Evolutionary conservation across 352 stramenopile species (phyloP), one percentile per base, ranked within the genome.

Genomic region (Stramenopiles sp.): DNA sequence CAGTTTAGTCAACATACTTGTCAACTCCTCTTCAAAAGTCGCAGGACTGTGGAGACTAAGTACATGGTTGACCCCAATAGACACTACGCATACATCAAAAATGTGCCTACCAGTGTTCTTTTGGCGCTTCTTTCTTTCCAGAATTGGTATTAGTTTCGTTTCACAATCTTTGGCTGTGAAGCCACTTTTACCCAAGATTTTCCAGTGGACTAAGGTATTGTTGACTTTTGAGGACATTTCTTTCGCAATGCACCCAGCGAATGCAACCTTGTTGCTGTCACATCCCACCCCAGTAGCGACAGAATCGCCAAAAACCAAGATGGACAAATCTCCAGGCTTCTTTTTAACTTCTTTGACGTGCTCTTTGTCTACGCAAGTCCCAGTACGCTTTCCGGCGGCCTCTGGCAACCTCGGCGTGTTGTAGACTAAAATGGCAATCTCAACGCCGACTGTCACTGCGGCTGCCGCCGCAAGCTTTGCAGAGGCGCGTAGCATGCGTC

Each of bases 301-400:
- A 71, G 55, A 71, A 71, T 71, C 55, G 22, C 55, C 55, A 71
- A 71, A 71, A 71, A 71, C 27, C 55, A 71, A 71, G 27, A 71
- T 27, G 27, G 22, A 25, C 27, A 71, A 71, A 22, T 22, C 22
- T 27, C 27, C 27, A 25, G 22, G 22, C 55, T 71, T 71, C 22
- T 27, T 27, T 25, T 71, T 71, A 27, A 71, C 27, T 27, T 71
- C 27, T n/a, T n/a, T n/a, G n/a, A n/a, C n/a, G n/a, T n/a, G n/a
- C n/a, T n/a, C n/a, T n/a, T n/a, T n/a, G n/a, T n/a, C n/a, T n/a
- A n/a, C n/a, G n/a, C n/a, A n/a, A n/a, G n/a, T n/a, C 55, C 55
- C 55, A 22, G 22, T 71, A 71, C 22, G 22, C 55, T 22, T 22
- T 27, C 55, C 55, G 27, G 55, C 22, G 22, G 55, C 55, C 55